phyloP scores from a whole-genome alignment of 345 rosid species.

The Pelargonium nanum region DNA sequence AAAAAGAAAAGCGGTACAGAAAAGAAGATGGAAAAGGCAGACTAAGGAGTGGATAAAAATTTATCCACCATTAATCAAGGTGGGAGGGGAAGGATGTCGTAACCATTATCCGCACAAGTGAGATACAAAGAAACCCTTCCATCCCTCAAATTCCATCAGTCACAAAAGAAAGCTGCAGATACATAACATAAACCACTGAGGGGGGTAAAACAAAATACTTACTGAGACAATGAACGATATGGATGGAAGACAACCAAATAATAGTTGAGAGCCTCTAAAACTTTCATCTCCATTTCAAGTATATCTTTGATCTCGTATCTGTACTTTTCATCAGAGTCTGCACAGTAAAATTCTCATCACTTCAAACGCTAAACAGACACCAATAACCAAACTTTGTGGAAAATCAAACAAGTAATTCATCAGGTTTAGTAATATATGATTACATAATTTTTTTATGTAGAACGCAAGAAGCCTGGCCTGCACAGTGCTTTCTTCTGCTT shows the following conservation, averaged over 20 bases:
- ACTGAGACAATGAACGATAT: conserved; percentile 77
- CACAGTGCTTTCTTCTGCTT: conserved; percentile 96
- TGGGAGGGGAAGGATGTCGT: not conserved
- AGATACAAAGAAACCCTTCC: not conserved
- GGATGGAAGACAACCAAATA: conserved; percentile 94
- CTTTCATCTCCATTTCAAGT: conserved; percentile 97
- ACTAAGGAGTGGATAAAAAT: too few species aligned
- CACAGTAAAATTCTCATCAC: conserved; percentile 17
- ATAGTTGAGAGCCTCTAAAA: conserved; percentile 85
- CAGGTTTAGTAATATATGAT: conserved; percentile 19
- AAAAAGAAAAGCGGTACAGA: too few species aligned
- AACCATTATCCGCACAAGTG: not conserved
- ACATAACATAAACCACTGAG: not conserved
- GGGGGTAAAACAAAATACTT: conserved; percentile 17
- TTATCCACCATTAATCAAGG: not conserved
- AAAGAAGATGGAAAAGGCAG: too few species aligned
- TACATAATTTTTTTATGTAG: conserved; percentile 60
- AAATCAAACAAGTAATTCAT: conserved; percentile 1
- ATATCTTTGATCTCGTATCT: conserved; percentile 79
- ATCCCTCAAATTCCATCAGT: not conserved
- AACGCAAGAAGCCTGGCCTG: conserved; percentile 73
- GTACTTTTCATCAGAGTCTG: conserved; percentile 78
- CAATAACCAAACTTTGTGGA: conserved; percentile 2
- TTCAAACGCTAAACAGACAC: conserved; percentile 7
- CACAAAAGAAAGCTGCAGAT: not conserved